Percentiles rank a stretch among this genome's conserved stretches.
Evolutionary conservation across 2,329 filamentous ascomycete species (phyloP).

Genomic region (Dendrostoma leiphaemia): DNA sequence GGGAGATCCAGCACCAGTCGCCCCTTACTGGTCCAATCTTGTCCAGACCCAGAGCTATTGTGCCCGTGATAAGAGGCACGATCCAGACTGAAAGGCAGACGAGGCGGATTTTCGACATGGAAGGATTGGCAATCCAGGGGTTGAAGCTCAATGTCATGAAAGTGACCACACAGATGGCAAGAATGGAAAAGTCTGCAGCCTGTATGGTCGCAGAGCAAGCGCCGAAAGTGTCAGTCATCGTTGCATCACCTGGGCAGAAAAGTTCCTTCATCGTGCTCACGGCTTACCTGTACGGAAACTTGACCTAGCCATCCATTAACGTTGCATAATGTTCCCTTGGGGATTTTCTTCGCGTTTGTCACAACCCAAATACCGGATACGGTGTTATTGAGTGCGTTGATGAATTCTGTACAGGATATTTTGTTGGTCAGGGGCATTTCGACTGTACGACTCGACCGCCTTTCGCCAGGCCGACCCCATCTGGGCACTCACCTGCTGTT

Average conservation of each 20-base stretch:
- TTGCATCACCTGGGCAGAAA: not conserved
- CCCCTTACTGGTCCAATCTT: conserved; percentile 13
- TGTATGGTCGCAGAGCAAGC: no score
- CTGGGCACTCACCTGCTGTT: conserved; percentile 8
- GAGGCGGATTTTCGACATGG: not conserved
- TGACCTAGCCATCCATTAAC: conserved; percentile 1
- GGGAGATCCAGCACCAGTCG: conserved; percentile 17
- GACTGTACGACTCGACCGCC: no score
- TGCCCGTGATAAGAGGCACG: conserved; percentile 7
- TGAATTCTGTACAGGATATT: conserved; percentile 6
- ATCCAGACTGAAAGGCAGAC: conserved; percentile 4
- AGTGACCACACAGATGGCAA: conserved; percentile 16
- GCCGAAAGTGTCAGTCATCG: no score
- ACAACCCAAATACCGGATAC: conserved; percentile 11
- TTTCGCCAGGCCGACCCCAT: no score
- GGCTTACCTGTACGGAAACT: not conserved
- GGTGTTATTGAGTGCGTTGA: conserved; percentile 15
- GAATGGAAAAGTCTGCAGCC: conserved; percentile 16
- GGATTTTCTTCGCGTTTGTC: not conserved
- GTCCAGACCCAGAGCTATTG: conserved; percentile 6
- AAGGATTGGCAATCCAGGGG: not conserved
- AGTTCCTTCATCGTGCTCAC: no score
- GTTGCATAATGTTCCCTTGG: not conserved
- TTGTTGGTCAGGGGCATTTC: not conserved
- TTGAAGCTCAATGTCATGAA: conserved; percentile 13